These are phyloP conservation scores for Leucogyrophana mollusca DNA, from an alignment of 768 basidiomycete genomes.

Conservation along the genomic window DNA sequence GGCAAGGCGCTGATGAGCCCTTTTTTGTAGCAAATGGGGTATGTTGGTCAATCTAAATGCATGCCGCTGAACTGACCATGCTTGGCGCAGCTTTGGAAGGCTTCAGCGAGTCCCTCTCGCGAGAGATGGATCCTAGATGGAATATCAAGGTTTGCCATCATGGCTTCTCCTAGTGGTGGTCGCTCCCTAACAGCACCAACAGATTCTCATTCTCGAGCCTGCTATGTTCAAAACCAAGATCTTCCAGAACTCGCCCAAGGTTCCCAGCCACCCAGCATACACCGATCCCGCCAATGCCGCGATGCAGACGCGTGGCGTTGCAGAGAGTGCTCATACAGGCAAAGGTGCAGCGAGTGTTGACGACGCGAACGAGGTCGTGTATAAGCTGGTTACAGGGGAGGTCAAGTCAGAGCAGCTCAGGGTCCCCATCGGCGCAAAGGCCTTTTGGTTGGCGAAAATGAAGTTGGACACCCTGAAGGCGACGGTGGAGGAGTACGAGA, in stretches of 20 bases:
- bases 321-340: no score
- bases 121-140: conserved; percentile 22
- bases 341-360: no score
- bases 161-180: neutral
- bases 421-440: no score
- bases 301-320: no score
- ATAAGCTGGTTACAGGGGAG: no score
- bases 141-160: conserved; percentile 20
- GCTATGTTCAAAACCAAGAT: conserved; percentile 13
- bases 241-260: neutral
- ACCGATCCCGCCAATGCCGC: neutral
- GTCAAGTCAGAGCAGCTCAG: no score
- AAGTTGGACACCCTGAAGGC: no score
- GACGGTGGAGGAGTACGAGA: no score
- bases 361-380: no score
- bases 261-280: conserved; percentile 1
- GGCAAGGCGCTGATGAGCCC: neutral
- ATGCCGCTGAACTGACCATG: neutral
- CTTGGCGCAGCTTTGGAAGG: conserved; percentile 19
- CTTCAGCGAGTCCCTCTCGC: conserved; percentile 13
- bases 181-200: neutral
- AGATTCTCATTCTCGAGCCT: conserved; percentile 7
- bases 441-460: no score
- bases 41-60: neutral
- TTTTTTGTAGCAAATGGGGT: conserved; percentile 3